Evolutionary conservation across 2,329 filamentous ascomycete genomes (phyloP).

Genomic region (Trichoderma cornu-damae): DNA sequence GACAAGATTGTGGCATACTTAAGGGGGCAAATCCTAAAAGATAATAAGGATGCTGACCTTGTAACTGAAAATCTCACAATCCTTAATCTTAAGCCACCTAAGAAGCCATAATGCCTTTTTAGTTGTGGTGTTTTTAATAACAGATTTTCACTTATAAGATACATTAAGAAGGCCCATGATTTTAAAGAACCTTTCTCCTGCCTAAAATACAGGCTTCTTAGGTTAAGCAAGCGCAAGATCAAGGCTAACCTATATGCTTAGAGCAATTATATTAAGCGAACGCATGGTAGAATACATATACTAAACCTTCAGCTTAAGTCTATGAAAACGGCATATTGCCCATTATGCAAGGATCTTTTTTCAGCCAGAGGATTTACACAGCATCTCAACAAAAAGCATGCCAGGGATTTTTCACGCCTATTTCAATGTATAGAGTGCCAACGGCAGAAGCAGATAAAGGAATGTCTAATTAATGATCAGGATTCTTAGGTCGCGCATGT

Average conservation of each 20-base stretch:
- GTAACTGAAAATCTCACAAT: not conserved
- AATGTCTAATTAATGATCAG: not conserved
- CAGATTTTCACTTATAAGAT: constrained; percentile 1
- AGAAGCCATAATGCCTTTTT: constrained; percentile 1
- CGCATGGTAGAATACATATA: not conserved
- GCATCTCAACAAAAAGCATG: constrained; percentile 5
- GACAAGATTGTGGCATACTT: constrained; percentile 2
- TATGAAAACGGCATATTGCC: constrained; percentile 1
- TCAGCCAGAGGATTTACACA: not conserved
- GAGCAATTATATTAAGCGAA: not conserved
- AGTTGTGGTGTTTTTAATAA: not conserved
- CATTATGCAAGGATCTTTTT: not conserved
- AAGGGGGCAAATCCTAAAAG: not conserved
- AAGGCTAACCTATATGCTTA: not conserved
- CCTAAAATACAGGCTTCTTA: not conserved
- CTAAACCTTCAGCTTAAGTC: not conserved
- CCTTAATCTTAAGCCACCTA: not conserved
- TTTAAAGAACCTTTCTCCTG: constrained; percentile 4
- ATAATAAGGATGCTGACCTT: not conserved
- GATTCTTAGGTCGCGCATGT: constrained; percentile 3
- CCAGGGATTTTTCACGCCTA: not conserved
- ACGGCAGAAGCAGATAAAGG: not conserved
- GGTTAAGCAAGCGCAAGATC: not conserved
- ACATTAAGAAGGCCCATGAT: not conserved
- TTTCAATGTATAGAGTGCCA: constrained; percentile 1